Conservation (phyloP, 306 rosid species). For the Trifolium dubium region DNA sequence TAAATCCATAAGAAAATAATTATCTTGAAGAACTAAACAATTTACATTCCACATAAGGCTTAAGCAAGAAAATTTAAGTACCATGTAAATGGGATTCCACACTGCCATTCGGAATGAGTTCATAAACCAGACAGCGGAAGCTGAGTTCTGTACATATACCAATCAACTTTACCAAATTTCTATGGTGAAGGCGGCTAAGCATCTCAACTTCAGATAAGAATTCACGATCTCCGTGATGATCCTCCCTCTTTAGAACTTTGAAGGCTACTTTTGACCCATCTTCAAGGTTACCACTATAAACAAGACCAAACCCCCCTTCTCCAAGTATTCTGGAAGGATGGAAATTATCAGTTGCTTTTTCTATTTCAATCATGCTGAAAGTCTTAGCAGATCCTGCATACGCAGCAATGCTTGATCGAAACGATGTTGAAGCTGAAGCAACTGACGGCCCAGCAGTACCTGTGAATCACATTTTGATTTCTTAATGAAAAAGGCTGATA, state of each 20-base stretch:
- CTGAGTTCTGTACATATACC: conserved; percentile 84
- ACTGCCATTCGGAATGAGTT: conserved; percentile 95
- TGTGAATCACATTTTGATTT: conserved; percentile 44
- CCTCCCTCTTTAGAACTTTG: conserved; percentile 90
- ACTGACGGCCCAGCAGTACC: conserved; percentile 65
- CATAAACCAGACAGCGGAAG: conserved; percentile 85
- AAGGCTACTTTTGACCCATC: conserved; percentile 85
- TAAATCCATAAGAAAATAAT: conserved; percentile 10
- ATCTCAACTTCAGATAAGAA: conserved; percentile 97
- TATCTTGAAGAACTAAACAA: conserved; percentile 33
- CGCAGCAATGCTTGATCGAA: conserved; percentile 83
- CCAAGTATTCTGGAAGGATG: conserved; percentile 76
- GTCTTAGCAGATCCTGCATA: conserved; percentile 89
- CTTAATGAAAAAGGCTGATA: conserved; percentile 3
- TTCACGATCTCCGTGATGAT: conserved; percentile 97
- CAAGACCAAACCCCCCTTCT: conserved; percentile 98
- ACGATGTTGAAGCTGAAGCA: conserved; percentile 72
- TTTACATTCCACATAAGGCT: conserved; percentile 10
- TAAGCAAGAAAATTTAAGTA: conserved; percentile 41
- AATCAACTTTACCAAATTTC: conserved; percentile 91
- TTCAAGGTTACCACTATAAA: conserved; percentile 79
- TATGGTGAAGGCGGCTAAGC: conserved; percentile 98
- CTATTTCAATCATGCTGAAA: conserved; percentile 74
- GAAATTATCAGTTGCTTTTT: conserved; percentile 73
- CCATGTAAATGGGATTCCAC: conserved; percentile 99